Evolutionary conservation across 1,284 basidiomycete genomes (phyloP), one percentile per base, ranked within the genome.

Genomic region (Naganishia cerealis): DNA sequence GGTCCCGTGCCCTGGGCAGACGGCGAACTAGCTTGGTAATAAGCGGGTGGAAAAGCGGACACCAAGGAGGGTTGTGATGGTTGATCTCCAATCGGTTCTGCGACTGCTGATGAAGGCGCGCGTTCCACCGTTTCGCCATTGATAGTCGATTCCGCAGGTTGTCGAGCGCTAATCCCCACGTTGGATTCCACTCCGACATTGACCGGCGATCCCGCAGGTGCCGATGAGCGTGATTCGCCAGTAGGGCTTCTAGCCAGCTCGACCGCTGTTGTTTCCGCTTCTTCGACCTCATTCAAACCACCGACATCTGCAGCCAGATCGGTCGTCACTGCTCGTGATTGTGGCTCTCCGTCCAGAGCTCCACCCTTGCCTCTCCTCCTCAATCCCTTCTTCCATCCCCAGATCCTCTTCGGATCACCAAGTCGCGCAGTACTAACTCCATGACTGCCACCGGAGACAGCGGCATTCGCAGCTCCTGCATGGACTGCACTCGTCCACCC

Each of bases 11-110:
- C 63, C 2, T 46, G 38, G 26, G 73, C 26, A 13, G 29, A 33
- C 29, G 29, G 29, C 29, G 29, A 33, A 33, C 29, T 33, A 6
- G 74, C 72, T 16, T 74, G 72, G 26, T 65, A 65, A 21, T 69
- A 69, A 5, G 67, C 67, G 10, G 67, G 67, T 4, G 67, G 67
- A 40, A 66, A 69, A 40, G 53, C 59, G 13, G 61, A 63, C n/a
- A 33, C 61, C 24, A 33, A 33, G 6, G 21, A 50, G n/a, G 46
- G 46, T 24, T 24, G n/a, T 24, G 1, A 24, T 24, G 24, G 10
- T 50, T 50, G 46, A 24, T 50, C n/a, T 9, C 8, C n/a, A 2
- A n/a, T 3, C 15, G 46, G 21, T 50, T 21, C 38, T 40, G 33
- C 3, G 33, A 15, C 4, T 56, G 29, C 33, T 21, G 8, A 7